A percentile compares a stretch with the other conserved stretches of the same genome.
Evolutionary conservation across 495 filamentous ascomycete species (phyloP).

Genomic region (Opeltia flavorubescens): DNA sequence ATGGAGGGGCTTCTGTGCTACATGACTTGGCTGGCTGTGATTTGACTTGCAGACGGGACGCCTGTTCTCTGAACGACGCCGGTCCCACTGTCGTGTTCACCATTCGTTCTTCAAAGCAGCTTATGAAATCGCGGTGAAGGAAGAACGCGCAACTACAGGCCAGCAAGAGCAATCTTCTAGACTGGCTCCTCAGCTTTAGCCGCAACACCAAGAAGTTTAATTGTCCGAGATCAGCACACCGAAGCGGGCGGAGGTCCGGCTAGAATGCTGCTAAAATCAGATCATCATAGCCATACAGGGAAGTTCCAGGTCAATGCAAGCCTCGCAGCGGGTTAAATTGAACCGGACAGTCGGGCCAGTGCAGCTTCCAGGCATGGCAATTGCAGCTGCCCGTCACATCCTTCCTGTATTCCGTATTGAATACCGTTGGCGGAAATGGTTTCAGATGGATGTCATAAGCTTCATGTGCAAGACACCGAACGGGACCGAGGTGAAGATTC

Average conservation of each 20-base stretch:
- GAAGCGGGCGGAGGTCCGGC: not conserved
- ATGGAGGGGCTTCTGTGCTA: not conserved
- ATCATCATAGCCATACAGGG: not conserved
- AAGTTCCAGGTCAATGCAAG: not conserved
- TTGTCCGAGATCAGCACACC: constrained; percentile 2
- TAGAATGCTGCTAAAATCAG: not conserved
- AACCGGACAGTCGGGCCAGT: not conserved
- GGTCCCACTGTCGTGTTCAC: too few relatives aligned
- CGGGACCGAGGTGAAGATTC: not conserved
- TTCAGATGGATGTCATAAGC: too few relatives aligned
- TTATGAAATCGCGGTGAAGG: not conserved
- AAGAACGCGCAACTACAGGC: not conserved
- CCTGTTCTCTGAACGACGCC: not conserved
- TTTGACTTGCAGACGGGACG: not conserved
- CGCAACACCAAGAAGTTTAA: not conserved
- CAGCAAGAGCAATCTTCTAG: too few relatives aligned
- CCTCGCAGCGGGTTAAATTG: not conserved
- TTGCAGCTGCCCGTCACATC: not conserved
- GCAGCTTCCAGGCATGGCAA: not conserved
- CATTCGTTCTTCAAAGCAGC: not conserved
- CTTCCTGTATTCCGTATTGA: too few relatives aligned
- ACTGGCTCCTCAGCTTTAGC: too few relatives aligned
- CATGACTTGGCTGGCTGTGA: not conserved
- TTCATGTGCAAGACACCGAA: not conserved
- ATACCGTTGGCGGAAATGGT: too few relatives aligned